A percentile compares a stretch with the other conserved stretches of the same genome.
Evolutionary conservation across 176 grass and related monocot species (phyloP).

Genomic region (Oryza punctata): DNA sequence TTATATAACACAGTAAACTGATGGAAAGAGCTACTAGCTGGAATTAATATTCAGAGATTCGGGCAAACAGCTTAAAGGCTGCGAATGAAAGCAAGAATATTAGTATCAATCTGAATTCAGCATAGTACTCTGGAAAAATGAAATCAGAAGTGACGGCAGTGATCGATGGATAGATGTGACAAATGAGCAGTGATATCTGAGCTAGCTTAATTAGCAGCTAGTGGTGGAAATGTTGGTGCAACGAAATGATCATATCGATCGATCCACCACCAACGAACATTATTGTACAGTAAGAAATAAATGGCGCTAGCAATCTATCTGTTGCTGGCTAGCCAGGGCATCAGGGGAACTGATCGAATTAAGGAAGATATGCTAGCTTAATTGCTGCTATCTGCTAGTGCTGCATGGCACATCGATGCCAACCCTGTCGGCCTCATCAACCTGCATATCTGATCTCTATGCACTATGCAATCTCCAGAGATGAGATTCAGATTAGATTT

Average conservation of each 20-base stretch:
- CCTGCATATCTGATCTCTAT: not conserved
- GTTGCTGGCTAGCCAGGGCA: not conserved
- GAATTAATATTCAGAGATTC: too few relatives aligned
- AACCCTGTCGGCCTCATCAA: not conserved
- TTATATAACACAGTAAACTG: too few relatives aligned
- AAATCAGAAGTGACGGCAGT: not conserved
- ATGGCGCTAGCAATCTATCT: not conserved
- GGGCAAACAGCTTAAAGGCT: too few relatives aligned
- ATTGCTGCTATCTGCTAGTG: not conserved
- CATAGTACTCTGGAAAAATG: not conserved
- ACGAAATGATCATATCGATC: not conserved
- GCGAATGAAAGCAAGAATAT: too few relatives aligned
- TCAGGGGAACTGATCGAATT: not conserved
- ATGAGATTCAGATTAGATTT: not conserved
- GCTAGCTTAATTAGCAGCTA: not conserved
- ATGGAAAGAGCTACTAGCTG: too few relatives aligned
- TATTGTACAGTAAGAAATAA: not conserved
- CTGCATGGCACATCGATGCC: not conserved
- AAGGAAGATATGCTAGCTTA: not conserved
- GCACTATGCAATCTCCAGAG: not conserved
- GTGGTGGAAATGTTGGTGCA: not conserved
- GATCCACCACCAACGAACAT: not conserved
- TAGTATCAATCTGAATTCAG: too few relatives aligned
- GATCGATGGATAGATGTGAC: not conserved
- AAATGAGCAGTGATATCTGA: not conserved